Evolutionary conservation across 331 rosid species (phyloP).

Genomic region (Malus hybrid): DNA sequence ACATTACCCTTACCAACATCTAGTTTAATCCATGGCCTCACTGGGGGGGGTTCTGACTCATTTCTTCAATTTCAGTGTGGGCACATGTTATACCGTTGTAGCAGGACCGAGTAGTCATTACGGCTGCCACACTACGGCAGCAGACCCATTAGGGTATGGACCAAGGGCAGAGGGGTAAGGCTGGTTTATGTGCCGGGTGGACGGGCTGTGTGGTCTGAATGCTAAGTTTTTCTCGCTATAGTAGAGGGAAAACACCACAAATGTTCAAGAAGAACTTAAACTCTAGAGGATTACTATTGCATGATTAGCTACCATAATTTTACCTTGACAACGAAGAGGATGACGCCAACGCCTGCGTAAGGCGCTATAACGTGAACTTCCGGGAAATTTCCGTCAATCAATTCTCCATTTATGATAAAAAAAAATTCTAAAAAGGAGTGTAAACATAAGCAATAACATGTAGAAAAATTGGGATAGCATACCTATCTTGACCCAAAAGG

Average conservation of each 20-base stretch:
- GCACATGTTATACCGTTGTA: neutral
- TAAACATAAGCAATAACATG: neutral
- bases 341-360: too few relatives aligned
- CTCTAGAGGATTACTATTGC: conserved; percentile 20
- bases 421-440: conserved; percentile 10
- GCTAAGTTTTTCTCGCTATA: neutral
- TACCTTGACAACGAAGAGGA: neutral
- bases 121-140: too few relatives aligned
- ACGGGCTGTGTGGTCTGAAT: too few relatives aligned
- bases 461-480: conserved; percentile 25
- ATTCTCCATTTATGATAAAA: conserved; percentile 16
- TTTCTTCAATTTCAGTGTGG: conserved; percentile 3
- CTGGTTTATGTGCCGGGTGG: too few relatives aligned
- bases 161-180: too few relatives aligned
- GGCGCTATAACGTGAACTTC: neutral
- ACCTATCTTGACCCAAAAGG: conserved; percentile 34
- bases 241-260: neutral
- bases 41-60: neutral
- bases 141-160: too few relatives aligned
- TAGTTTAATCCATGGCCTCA: conserved; percentile 25
- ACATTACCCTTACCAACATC: conserved; percentile 16
- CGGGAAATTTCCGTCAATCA: conserved; percentile 22
- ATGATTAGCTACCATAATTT: conserved; percentile 18
- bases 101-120: too few relatives aligned
- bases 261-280: too few relatives aligned